Percentiles rank a stretch among this genome's conserved stretches.
phyloP scores from a whole-genome alignment of 2,329 filamentous ascomycete genomes.

The Trichophyton verrucosum region DNA sequence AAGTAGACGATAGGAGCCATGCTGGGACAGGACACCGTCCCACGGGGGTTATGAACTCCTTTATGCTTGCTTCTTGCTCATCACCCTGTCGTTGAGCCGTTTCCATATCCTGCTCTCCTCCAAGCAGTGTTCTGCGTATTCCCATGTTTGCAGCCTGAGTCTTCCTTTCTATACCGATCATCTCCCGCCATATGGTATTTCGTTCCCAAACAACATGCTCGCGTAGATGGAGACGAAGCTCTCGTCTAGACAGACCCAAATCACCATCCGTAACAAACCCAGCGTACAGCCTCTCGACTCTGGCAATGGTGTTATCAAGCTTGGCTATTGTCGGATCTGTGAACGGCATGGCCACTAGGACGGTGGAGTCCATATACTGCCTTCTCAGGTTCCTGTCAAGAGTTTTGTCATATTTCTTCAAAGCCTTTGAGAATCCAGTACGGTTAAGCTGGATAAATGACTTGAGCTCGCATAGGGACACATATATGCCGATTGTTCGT shows the following conservation, averaged over 20 bases:
- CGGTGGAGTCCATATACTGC: constrained; percentile 59
- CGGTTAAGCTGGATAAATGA: constrained; percentile 93
- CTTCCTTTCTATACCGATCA: constrained; percentile 94
- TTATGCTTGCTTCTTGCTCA: constrained; percentile 52
- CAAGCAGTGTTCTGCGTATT: constrained; percentile 62
- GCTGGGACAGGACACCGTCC: constrained; percentile 62
- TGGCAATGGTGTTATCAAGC: constrained; percentile 58
- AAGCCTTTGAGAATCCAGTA: constrained; percentile 88
- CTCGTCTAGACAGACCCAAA: constrained; percentile 60
- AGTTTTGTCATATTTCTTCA: constrained; percentile 99
- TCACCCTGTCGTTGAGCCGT: constrained; percentile 73
- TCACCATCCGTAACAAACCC: constrained; percentile 74
- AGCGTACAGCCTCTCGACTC: constrained; percentile 69
- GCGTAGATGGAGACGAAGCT: constrained; percentile 76
- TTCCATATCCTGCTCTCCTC: constrained; percentile 55
- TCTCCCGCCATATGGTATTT: constrained; percentile 97
- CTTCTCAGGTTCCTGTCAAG: constrained; percentile 68
- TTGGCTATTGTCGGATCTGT: constrained; percentile 55
- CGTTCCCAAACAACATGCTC: constrained; percentile 98
- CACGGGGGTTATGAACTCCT: constrained; percentile 64
- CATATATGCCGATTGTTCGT: constrained; percentile 73
- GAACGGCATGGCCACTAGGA: constrained; percentile 74
- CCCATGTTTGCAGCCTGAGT: constrained; percentile 89
- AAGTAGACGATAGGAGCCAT: constrained; percentile 74
- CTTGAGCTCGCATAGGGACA: constrained; percentile 86